A percentile compares a stretch with the other conserved stretches of the same genome.
Evolutionary conservation across 169 alveolate species (phyloP).

Genomic region (Cryptosporidium bovis): DNA sequence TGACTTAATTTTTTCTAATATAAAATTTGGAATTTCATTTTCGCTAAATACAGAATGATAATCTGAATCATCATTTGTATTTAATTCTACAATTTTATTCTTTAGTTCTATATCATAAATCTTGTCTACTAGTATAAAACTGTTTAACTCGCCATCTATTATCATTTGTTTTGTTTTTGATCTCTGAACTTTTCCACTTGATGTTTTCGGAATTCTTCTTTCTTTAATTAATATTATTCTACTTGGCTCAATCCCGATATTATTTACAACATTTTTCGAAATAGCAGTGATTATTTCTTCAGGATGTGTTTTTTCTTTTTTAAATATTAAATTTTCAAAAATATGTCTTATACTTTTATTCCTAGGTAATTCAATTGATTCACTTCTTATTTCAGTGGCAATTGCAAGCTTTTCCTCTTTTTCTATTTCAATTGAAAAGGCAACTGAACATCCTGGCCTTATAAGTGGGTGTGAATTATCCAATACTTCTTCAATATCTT

Average conservation of each 20-base stretch:
- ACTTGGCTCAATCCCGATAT: slow-evolving; percentile 25
- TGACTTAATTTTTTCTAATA: slow-evolving; percentile 21
- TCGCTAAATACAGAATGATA: slow-evolving; percentile 47
- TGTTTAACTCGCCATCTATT: slow-evolving; percentile 48
- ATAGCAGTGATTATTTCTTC: slow-evolving; percentile 14
- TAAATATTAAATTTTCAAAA: slow-evolving; percentile 17
- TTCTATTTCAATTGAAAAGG: slow-evolving; percentile 74
- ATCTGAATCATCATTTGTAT: slow-evolving; percentile 20
- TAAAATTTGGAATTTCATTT: slow-evolving; percentile 10
- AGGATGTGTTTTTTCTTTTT: slow-evolving; percentile 1
- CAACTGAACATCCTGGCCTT: slow-evolving; percentile 79
- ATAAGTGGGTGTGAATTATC: slow-evolving; percentile 47
- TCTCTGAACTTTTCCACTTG: slow-evolving; percentile 78
- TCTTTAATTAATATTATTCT: slow-evolving; percentile 52
- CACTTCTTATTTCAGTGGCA: slow-evolving; percentile 76
- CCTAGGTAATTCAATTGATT: not conserved
- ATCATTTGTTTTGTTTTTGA: slow-evolving; percentile 46
- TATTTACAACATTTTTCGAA: not conserved
- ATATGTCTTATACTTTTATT: not conserved
- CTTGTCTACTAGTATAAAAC: not conserved
- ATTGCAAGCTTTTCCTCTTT: slow-evolving; percentile 75
- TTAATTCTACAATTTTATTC: not conserved
- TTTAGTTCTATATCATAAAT: not conserved
- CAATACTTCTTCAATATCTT: slow-evolving; percentile 77
- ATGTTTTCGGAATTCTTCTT: slow-evolving; percentile 71